Base-by-base conservation (phyloP, 495 filamentous ascomycete genomes). In the Podospora conica region DNA sequence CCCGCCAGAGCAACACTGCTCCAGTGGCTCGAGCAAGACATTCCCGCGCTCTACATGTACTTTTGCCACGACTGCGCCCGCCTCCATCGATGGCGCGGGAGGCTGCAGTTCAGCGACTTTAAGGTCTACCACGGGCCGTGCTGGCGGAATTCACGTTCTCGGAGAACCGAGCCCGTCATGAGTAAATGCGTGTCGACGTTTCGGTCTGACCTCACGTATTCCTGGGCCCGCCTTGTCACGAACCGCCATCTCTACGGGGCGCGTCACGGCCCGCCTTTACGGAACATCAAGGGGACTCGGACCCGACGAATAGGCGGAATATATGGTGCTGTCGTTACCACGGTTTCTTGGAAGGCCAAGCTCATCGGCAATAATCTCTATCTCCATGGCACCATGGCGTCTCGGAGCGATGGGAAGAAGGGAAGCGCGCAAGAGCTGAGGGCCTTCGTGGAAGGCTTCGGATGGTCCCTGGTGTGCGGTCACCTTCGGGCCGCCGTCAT, bases 11-110 rank as follows among this genome's bases (percentile, higher is more conserved):
- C 9, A 57, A 58, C 6, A 64, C 53, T 64, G 54, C 27, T 58
- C 4, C 53, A 40, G 55, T 57, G 53, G 53, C 62, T 64, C 20
- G 62, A 57, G 62, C 62, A 64, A 57, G 62, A 64, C 53, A 40
- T 31, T 21, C 62, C 53, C 21, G 20, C n/a, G n/a, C n/a, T n/a
- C n/a, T n/a, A 40, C 1, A 53, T 58, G 20, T 57, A 64, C 24
- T 57, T 64, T 23, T 57, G 62, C 28, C 62, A 58, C 54, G 27
- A 9, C 53, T 64, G 62, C 28, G 48, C 23, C 61, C 9, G 23
- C 61, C 40, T 63, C 53, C 61, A 63, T 63, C 27, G 5, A 48
- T 53, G 60, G 60, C 61, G 61, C 7, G 3, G 7, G 58, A 22
- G 25, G 29, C n/a, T 40, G 24, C 27, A 20, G 10, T 48, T 21